Percentiles rank a stretch among this genome's conserved stretches.
phyloP scores from a whole-genome alignment of 306 rosid genomes.

The Prunus campanulata region DNA sequence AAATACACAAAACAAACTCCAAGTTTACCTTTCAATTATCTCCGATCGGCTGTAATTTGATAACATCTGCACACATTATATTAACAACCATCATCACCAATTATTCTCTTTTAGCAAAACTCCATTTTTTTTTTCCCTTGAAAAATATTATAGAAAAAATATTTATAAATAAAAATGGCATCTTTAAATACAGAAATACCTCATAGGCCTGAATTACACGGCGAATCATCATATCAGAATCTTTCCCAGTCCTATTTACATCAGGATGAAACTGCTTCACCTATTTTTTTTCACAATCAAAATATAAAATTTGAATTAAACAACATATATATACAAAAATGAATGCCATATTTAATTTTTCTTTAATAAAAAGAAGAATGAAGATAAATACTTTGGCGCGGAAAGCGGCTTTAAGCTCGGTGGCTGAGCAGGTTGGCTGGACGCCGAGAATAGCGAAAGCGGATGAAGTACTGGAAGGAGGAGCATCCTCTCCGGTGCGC shows the following conservation, averaged over 20 bases:
- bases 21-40: constrained; percentile 64
- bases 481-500: constrained; percentile 30
- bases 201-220: constrained; percentile 82
- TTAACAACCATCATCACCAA: background rate
- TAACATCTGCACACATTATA: constrained; percentile 51
- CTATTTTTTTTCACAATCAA: constrained; percentile 24
- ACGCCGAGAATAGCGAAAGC: constrained; percentile 70
- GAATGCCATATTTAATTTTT: background rate
- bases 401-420: constrained; percentile 78
- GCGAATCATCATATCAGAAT: constrained; percentile 74
- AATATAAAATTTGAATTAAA: background rate
- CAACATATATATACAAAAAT: background rate
- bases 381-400: constrained; percentile 57
- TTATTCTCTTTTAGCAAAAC: background rate
- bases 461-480: constrained; percentile 40
- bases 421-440: constrained; percentile 54
- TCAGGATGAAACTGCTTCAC: constrained; percentile 96
- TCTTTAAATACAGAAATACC: constrained; percentile 26
- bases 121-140: background rate
- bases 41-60: constrained; percentile 63
- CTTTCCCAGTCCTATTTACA: constrained; percentile 39
- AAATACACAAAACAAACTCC: background rate
- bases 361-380: background rate
- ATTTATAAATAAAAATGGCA: background rate
- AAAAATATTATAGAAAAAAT: background rate